Base-by-base conservation (phyloP, 2,329 filamentous ascomycete species). In the Grosmannia serpens region DNA sequence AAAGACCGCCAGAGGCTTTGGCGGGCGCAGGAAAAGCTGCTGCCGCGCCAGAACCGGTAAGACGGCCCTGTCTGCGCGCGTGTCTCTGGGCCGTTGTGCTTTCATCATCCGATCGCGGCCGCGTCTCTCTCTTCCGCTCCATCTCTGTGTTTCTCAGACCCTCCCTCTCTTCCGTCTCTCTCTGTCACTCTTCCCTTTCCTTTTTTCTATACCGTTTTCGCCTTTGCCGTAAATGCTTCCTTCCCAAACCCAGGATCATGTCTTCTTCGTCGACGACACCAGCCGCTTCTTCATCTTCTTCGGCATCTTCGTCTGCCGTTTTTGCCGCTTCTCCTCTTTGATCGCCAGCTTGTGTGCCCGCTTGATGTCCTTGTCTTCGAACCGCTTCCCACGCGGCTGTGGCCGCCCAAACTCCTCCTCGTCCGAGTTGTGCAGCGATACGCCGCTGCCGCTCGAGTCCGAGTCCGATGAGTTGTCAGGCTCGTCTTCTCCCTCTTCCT, bases 281-380 rank as follows among this genome's bases (percentile, higher is more conserved):
- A 95, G 73, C 70, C 87, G 89, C 78, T 96, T 97, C 81, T 99
- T 99, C 38, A 96, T 64, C 69, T 95, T 85, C 75, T 99, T 99
- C 0, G 94, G 92, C 74, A 99, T 95, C 78, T 99, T 99, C 4
- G 89, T 88, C 71, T 92, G 89, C 61, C 94, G 79, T 76, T 95
- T 91, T 71, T 96, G 91, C 41, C 90, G 85, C 76, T 96, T 96
- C 67, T 91, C 92, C 67, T 96, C 92, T 74, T 97, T 99, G 65
- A 96, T 87, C 1, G 87, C 86, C 70, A 84, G 82, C 71, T 99
- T 99, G 71, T 96, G 94, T 64, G 71, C 84, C 77, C 86, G 87
- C 71, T 96, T 97, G 60, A 83, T 83, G 15, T 96, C 90, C 73
- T 96, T 96, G 66, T 96, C 90, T 69, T 94, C 86, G 67, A 95